Evolutionary conservation across 2,329 filamentous ascomycete genomes (phyloP).

Genomic region (Apiospora kogelbergensis): DNA sequence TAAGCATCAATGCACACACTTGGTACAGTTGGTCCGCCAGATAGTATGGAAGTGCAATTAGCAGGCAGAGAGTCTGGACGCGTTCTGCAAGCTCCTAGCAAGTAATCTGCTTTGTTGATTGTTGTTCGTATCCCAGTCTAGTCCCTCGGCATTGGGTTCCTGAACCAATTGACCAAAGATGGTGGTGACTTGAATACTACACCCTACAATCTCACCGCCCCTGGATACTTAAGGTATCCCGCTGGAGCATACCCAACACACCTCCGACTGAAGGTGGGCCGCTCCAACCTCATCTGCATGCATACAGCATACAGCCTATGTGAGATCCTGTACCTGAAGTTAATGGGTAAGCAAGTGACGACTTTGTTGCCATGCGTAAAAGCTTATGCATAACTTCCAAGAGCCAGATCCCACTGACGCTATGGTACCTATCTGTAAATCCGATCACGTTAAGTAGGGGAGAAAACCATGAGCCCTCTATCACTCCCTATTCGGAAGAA

Average conservation of each 20-base stretch:
- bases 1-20: constrained; percentile 1
- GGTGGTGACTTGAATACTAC: neutral
- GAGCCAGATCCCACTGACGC: neutral
- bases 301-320: neutral
- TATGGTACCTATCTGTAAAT: neutral
- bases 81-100: neutral
- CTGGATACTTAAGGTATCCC: neutral
- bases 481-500: too few species aligned
- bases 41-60: neutral
- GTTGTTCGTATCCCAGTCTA: neutral
- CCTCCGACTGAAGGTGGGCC: neutral
- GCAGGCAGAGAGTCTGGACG: neutral
- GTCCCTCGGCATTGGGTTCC: neutral
- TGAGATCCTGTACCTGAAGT: neutral
- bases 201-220: neutral
- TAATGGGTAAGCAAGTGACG: neutral
- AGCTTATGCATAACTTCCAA: neutral
- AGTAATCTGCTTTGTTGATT: neutral
- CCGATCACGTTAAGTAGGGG: neutral
- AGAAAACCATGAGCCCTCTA: too few species aligned
- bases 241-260: neutral
- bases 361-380: neutral
- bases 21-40: neutral
- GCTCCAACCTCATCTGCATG: neutral
- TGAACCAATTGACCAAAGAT: neutral